A percentile compares a stretch with the other conserved stretches of the same genome.
phyloP scores from a whole-genome alignment of 2,329 filamentous ascomycete species.

The Clonostachys rhizophaga region DNA sequence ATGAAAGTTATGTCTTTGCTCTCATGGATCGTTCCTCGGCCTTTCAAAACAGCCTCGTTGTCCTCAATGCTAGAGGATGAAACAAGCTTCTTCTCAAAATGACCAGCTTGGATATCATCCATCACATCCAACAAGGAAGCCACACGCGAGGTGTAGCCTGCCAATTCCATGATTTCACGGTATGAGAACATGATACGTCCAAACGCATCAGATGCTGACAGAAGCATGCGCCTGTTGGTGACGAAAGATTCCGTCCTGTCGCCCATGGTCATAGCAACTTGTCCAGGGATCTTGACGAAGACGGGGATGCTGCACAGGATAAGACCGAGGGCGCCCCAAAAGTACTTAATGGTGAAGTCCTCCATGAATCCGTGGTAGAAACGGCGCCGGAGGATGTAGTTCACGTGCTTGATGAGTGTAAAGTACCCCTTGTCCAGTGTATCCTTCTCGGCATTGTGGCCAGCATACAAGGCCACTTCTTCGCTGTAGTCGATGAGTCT shows the following conservation, averaged over 20 bases:
- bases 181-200: constrained; percentile 97
- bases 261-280: constrained; percentile 60
- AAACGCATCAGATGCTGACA: constrained; percentile 93
- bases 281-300: constrained; percentile 86
- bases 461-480: constrained; percentile 87
- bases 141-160: constrained; percentile 91
- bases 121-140: constrained; percentile 88
- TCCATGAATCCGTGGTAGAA: constrained; percentile 99
- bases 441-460: constrained; percentile 92
- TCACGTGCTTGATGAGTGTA: constrained; percentile 97
- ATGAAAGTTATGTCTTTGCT: constrained; percentile 80
- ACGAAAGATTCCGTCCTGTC: constrained; percentile 77
- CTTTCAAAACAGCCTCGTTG: constrained; percentile 77
- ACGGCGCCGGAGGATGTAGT: constrained; percentile 82
- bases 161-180: constrained; percentile 93
- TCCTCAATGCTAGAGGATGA: constrained; percentile 79
- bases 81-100: constrained; percentile 94
- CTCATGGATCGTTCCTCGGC: constrained; percentile 77
- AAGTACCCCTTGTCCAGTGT: constrained; percentile 98
- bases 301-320: constrained; percentile 92
- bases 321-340: constrained; percentile 92
- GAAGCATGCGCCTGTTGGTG: constrained; percentile 85
- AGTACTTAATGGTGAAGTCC: constrained; percentile 99
- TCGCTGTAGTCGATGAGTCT: constrained; percentile 94
- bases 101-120: constrained; percentile 83